Evolutionary conservation across 441 rosid species (phyloP).

Genomic region (Erodium texanum): DNA sequence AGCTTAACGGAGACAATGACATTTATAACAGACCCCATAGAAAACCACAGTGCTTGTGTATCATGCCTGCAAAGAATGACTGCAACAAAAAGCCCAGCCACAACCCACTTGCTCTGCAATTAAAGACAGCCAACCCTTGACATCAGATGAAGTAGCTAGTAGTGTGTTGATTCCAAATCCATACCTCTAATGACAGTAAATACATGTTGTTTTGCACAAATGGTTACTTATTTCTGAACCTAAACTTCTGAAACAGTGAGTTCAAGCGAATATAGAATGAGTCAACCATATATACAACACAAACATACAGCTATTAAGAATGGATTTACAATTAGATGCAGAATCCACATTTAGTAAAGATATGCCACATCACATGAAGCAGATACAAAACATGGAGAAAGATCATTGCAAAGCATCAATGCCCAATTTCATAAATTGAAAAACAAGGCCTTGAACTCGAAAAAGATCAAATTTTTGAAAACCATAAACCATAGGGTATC

Average conservation of each 20-base stretch:
- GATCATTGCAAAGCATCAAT: too few relatives aligned
- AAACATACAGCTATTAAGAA: too few relatives aligned
- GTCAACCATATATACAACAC: too few relatives aligned
- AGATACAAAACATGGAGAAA: too few relatives aligned
- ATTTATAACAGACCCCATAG: slow-evolving; percentile 56
- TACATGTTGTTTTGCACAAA: neutral
- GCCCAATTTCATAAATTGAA: neutral
- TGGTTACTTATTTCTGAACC: neutral
- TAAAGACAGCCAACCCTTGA: slow-evolving; percentile 8
- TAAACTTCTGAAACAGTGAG: neutral
- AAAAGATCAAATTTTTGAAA: neutral
- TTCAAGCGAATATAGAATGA: too few relatives aligned
- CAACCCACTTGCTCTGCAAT: slow-evolving; percentile 79
- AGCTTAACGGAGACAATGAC: slow-evolving; percentile 39
- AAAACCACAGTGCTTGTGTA: slow-evolving; percentile 63
- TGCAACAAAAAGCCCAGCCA: slow-evolving; percentile 37
- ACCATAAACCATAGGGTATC: neutral
- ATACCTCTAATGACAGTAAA: too few relatives aligned
- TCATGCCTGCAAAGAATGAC: slow-evolving; percentile 61
- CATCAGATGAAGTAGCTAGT: neutral
- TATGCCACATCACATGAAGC: too few relatives aligned
- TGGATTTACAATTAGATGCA: too few relatives aligned
- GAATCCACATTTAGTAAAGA: too few relatives aligned
- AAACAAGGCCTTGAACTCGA: neutral
- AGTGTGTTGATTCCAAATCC: too few relatives aligned